A percentile compares a stretch with the other conserved stretches of the same genome.
Evolutionary conservation across 140 eudicot species (phyloP).

Genomic region (Flaveria floridana): DNA sequence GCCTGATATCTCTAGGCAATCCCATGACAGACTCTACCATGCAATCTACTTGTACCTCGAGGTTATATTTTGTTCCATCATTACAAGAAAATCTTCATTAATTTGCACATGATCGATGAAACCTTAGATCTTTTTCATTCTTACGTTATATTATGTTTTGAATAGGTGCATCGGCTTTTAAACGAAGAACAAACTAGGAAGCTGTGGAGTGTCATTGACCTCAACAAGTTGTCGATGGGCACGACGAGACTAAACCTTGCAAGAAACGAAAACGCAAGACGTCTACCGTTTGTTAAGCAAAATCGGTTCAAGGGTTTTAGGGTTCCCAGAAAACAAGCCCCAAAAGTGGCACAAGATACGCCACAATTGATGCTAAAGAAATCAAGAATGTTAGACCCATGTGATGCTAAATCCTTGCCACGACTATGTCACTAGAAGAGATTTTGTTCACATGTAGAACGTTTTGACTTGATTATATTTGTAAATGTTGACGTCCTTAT

Average conservation of each 20-base stretch:
- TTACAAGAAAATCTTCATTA: not conserved
- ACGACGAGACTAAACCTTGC: conserved; percentile 20
- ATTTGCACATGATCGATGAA: not conserved
- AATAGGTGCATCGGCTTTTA: conserved; percentile 39
- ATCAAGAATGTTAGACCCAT: conserved; percentile 24
- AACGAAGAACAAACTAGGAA: conserved; percentile 33
- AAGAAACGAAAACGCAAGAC: conserved; percentile 8
- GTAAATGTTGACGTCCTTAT: not conserved
- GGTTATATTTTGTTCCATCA: conserved; percentile 35
- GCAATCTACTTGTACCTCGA: conserved; percentile 47
- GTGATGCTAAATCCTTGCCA: conserved; percentile 32
- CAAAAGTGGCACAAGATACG: not conserved
- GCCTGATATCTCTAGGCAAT: conserved; percentile 57
- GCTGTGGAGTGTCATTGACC: conserved; percentile 38
- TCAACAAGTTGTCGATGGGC: conserved; percentile 35
- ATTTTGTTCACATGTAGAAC: not conserved
- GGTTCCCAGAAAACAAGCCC: not conserved
- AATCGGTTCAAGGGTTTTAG: not conserved
- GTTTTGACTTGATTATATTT: not conserved
- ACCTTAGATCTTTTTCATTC: not conserved
- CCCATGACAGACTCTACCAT: conserved; percentile 44
- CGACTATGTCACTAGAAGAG: conserved; percentile 31
- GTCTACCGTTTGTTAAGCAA: conserved; percentile 23
- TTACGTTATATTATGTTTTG: not conserved
- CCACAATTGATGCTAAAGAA: conserved; percentile 14